Base-by-base conservation (phyloP, 78 protist genomes). In the Dictyostelium citrinum region DNA sequence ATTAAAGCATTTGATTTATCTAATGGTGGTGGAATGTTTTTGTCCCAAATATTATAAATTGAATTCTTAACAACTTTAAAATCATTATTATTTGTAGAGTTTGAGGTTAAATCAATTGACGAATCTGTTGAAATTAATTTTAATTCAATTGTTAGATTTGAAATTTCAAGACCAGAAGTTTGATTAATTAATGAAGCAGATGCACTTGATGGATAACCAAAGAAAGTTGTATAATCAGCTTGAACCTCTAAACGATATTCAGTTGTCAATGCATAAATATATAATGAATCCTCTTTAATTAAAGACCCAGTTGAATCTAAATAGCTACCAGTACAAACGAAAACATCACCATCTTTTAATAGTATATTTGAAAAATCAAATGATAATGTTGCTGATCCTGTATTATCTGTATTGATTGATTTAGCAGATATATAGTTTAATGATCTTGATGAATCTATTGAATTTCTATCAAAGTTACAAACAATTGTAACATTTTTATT, bases 271-370 rank as follows among this genome's bases (percentile, higher is more conserved):
- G 6, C 24, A 7, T 11, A 70, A 3, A 33, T 16, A 17, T 16
- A 16, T 3, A 70, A 12, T 70, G 77, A 45, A 31, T 29, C 37
- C 20, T 70, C 39, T 70, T 27, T 33, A 31, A 70, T 70, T 16
- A 70, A 70, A 0, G 27, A 16, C 5, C 80, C 49, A 41, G 83
- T 68, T 22, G 68, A 29, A 78, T 88, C 93, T 12, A 88, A 16
- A 68, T 88, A 88, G 2, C 31, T 29, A 16, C 84, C 93, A 29
- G 9, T 9, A 24, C 81, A 76, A 2, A 4, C 2, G 22, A 88
- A 10, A 20, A 12, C 4, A 33, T 88, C 93, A 45, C 85, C 86
- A 67, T 78, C 45, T 29, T 37, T 41, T 9, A 78, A 37, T 31
- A 22, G 27, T 22, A 7, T 29, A 55, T 55, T 55, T 10, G 31